Percentiles rank a stretch among this genome's conserved stretches.
phyloP scores from a whole-genome alignment of 495 filamentous ascomycete species.

The Friedmanniomyces simplex region DNA sequence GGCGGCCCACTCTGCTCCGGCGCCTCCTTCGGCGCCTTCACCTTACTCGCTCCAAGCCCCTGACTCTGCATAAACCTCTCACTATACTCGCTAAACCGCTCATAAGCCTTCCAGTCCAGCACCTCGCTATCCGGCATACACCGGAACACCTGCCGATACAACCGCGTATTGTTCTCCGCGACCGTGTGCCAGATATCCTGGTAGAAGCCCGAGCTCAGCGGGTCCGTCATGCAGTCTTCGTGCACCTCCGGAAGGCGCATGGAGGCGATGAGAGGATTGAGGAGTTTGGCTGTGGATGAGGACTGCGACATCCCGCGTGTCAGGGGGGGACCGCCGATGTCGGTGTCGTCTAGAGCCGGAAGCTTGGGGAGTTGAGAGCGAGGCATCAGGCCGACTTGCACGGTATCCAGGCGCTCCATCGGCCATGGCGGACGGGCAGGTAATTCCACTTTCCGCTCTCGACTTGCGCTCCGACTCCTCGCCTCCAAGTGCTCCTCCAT shows the following conservation, averaged over 20 bases:
- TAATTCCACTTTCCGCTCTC: not conserved
- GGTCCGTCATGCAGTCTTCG: conserved; percentile 69
- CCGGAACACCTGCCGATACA: conserved; percentile 87
- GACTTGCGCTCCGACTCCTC: not conserved
- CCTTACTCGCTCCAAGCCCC: conserved; percentile 30
- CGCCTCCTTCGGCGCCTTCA: conserved; percentile 13
- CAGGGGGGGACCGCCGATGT: conserved; percentile 59
- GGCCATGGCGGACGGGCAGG: conserved; percentile 14
- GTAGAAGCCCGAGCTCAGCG: conserved; percentile 71
- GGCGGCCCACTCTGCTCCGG: conserved; percentile 25
- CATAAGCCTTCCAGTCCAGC: conserved; percentile 88
- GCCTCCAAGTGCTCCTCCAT: not conserved
- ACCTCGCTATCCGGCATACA: conserved; percentile 96
- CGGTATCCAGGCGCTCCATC: conserved; percentile 38
- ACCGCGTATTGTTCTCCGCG: conserved; percentile 86
- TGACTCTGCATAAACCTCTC: conserved; percentile 63
- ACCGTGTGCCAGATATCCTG: conserved; percentile 79
- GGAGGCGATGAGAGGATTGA: conserved; percentile 53
- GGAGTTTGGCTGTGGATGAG: conserved; percentile 32
- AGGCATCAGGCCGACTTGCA: conserved; percentile 46
- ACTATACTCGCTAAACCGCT: conserved; percentile 69
- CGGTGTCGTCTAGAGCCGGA: conserved; percentile 61
- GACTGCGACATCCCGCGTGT: conserved; percentile 37
- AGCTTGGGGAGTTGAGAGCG: conserved; percentile 57
- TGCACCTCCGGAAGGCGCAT: conserved; percentile 54